Evolutionary conservation across 2,329 filamentous ascomycete genomes (phyloP).

Genomic region (Colletotrichum sp.): DNA sequence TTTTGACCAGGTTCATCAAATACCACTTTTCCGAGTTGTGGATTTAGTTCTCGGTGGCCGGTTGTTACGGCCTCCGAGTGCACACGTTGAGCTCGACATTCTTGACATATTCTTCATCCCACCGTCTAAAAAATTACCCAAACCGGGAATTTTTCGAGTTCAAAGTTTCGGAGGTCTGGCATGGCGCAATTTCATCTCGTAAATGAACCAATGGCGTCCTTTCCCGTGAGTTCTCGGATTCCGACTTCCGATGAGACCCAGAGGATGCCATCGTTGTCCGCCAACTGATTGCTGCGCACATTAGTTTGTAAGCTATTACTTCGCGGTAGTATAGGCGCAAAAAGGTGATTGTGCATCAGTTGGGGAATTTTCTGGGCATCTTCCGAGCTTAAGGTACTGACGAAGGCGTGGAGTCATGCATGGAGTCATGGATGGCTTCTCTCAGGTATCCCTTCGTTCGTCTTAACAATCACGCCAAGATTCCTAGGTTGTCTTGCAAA

Average conservation of each 20-base stretch:
- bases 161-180: not conserved
- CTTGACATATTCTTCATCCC: not conserved
- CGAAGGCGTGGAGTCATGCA: not conserved
- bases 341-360: not conserved
- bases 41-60: not conserved
- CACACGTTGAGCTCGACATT: not conserved
- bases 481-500: not conserved
- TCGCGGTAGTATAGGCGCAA: not conserved
- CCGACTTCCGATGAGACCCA: not conserved
- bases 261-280: rapidly evolving
- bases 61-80: not conserved
- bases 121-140: not conserved
- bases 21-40: not conserved
- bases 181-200: not conserved
- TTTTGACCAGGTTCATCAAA: not conserved
- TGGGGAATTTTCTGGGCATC: rapidly evolving
- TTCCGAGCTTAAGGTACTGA: not conserved
- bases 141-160: not conserved
- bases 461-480: not conserved
- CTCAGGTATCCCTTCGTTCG: not conserved
- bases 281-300: not conserved
- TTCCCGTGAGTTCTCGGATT: not conserved
- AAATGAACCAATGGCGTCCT: not conserved
- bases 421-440: not conserved
- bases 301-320: not conserved